Base-by-base conservation (phyloP, 2,329 filamentous ascomycete genomes). In the Aurifilum marmelostoma region DNA sequence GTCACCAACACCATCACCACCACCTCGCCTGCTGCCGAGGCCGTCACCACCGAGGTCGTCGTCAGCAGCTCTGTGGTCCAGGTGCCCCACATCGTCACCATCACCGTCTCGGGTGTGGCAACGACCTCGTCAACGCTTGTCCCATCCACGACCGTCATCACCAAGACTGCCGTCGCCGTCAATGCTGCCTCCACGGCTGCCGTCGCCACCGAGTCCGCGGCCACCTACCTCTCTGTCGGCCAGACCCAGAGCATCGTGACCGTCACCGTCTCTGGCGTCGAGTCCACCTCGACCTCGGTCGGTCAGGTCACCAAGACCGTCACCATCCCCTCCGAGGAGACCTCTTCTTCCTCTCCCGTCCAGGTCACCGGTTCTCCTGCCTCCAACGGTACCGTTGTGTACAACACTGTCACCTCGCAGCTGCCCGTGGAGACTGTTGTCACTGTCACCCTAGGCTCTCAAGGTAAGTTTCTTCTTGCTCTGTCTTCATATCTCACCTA, bases 371-470 rank as follows among this genome's bases (percentile, higher is more conserved):
- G 27, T 21, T 27, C 37, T 52, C 7, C 43, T 47, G 6, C 2
- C 37, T 63, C 60, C 18, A 59, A 32, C 66, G 43, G 21, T 21
- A 47, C 66, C 27, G 56, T 50, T n/a, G 58, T 70, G 6, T 64
- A 64, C 43, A 12, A 65, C 52, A 68, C 67, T 0, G 52, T 68
- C 14, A 63, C 43, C 3, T 69, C 69, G 14, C 34, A 64, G 24
- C 62, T 71, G n/a, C 69, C 69, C 7, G 60, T 71, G 27, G 64
- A 71, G 63, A 71, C 69, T 8, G 41, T 71, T 21, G 54, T 71
- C 32, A 71, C 69, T n/a, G 67, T 71, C 24, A 71, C 69, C 11
- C 27, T 71, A 1, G 69, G 69, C 37, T 56, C 62, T 34, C 69
- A 71, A 18, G 59, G 59, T 62, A 24, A 39, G 59, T 16, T 27